phyloP scores from a whole-genome alignment of 768 basidiomycete species.

The Rhizopogon vesiculosus region DNA sequence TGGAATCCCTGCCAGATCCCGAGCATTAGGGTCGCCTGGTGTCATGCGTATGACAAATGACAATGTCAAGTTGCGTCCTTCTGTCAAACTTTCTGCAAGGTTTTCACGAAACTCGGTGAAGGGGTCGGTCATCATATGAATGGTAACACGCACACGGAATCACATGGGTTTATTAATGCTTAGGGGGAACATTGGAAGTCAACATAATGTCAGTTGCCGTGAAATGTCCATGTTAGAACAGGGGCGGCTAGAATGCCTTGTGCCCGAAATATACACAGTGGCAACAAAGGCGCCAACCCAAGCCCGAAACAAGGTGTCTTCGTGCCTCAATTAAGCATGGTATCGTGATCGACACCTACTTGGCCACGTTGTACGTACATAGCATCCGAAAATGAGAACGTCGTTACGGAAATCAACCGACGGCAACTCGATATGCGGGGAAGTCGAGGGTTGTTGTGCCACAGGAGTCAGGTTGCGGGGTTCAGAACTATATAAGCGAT shows the following conservation, averaged over 20 bases:
- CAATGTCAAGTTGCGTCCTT: neutral
- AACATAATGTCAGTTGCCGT: neutral
- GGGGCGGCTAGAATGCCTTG: neutral
- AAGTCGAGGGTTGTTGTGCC: neutral
- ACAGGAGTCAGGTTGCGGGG: neutral
- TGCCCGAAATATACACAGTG: neutral
- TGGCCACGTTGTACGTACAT: conserved; percentile 13
- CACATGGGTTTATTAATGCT: neutral
- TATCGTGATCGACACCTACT: conserved; percentile 27
- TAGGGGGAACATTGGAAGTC: neutral
- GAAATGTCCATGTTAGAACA: neutral
- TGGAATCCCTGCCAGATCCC: neutral
- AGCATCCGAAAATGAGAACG: conserved; percentile 50
- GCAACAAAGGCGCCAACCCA: conserved; percentile 1
- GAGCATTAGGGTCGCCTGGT: neutral
- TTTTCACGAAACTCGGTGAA: neutral
- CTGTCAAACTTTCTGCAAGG: neutral
- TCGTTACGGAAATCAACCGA: conserved; percentile 41
- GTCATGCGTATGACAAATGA: neutral
- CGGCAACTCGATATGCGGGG: conserved; percentile 21
- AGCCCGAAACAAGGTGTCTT: neutral
- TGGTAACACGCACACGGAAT: neutral
- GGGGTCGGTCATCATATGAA: neutral
- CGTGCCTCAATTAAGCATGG: conserved; percentile 21
- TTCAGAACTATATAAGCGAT: neutral